Base-by-base conservation (phyloP, 23 red algal genomes). In the Gracilaria caudata region DNA sequence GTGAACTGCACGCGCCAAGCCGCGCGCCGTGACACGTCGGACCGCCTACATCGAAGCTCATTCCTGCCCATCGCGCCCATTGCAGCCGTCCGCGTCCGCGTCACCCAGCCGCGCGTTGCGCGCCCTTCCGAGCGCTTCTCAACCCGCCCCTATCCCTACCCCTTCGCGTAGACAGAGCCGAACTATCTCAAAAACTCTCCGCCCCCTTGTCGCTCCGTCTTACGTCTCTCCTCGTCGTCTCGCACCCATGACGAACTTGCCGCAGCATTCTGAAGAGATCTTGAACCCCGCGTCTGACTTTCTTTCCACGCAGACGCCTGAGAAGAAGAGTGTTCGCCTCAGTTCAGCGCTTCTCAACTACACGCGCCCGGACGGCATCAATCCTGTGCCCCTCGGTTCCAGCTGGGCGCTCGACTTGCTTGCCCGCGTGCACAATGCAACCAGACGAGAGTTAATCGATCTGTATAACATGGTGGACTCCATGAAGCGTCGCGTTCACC, bases 401-500 rank as follows among this genome's bases (percentile, higher is more conserved):
- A 73, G 37, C 44, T 83, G 75, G 63, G 81, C 75, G 45, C 60
- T 87, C 25, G 92, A 94, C 66, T 35, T 89, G 34, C 73, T 89
- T 3, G 58, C 77, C 2, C 76, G 81, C 14, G 64, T 83, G n/a
- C 83, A 94, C 68, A 94, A 94, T 77, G 92, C 68, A 36, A 65
- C 82, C 16, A 83, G 92, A 51, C 34, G 84, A 23, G 92, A 88
- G 25, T 23, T 94, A 7, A 77, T 68, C 36, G 92, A 94, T 43
- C 36, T 94, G 47, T 94, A 89, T 49, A 77, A 86, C 83, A 86
- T 94, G 82, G 57, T 89, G 35, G 92, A 88, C 58, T 60, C 92
- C 3, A 94, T 94, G 92, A 78, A 89, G 40, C 25, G 78, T 12
- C 51, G 74, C 25, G 51, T 87, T 73, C 72, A 82, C 7, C 53